Conservation (phyloP, 2,329 filamentous ascomycete species). For the Cercospora canescens region DNA sequence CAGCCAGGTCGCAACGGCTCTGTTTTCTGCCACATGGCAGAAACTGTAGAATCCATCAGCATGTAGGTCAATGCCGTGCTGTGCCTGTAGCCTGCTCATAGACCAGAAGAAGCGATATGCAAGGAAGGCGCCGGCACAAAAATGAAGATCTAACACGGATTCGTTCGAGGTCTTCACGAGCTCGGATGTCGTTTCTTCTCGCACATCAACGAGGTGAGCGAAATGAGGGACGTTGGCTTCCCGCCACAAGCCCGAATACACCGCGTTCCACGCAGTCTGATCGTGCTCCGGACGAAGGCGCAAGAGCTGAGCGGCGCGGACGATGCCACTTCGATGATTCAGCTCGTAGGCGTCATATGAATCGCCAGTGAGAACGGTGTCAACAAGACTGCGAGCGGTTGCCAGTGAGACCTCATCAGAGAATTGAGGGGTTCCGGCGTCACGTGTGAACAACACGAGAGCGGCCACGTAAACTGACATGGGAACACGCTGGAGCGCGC, state of each 20-base stretch:
- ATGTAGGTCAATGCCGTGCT: slow-evolving; percentile 36
- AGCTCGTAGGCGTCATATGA: neutral
- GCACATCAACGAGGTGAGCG: neutral
- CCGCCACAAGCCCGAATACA: slow-evolving; percentile 29
- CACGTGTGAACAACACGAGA: slow-evolving; percentile 10
- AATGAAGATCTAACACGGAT: neutral
- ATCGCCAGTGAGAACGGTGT: slow-evolving; percentile 11
- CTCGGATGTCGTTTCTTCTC: neutral
- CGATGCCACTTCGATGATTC: slow-evolving; percentile 19
- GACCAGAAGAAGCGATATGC: slow-evolving; percentile 24
- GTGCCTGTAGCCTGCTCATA: slow-evolving; percentile 16
- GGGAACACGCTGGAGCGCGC: slow-evolving; percentile 4
- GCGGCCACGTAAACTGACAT: slow-evolving; percentile 10
- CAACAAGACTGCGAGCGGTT: neutral
- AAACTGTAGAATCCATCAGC: slow-evolving; percentile 30
- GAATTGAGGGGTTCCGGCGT: neutral
- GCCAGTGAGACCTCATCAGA: neutral
- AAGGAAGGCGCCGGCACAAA: slow-evolving; percentile 20
- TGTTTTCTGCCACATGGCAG: slow-evolving; percentile 36
- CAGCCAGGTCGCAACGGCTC: slow-evolving; percentile 30
- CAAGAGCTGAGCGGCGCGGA: slow-evolving; percentile 33
- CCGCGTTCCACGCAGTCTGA: slow-evolving; percentile 27
- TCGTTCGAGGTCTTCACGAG: neutral
- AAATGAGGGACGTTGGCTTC: slow-evolving; percentile 15
- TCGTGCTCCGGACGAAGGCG: slow-evolving; percentile 18